Evolutionary conservation across 2,329 filamentous ascomycete species (phyloP), one percentile per base, ranked within the genome.

Genomic region (Xylaria sp.): DNA sequence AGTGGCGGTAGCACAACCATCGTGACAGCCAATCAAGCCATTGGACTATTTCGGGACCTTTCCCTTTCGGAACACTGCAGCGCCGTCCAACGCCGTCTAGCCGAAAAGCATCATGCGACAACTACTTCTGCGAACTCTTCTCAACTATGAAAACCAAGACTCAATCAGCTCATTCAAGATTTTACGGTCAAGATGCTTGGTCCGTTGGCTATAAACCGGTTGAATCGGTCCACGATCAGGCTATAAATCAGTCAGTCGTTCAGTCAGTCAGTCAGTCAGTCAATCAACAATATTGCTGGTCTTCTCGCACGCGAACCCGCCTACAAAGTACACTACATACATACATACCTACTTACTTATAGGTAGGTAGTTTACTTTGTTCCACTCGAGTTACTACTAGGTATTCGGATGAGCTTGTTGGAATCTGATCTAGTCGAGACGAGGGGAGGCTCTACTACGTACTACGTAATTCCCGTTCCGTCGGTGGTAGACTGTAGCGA

Each of bases 1-100:
- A 59, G 72, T 73, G 71, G 74, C 67, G 73, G 72, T 72, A 68
- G 71, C 50, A 44, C 62, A 54, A 60, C 64, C 69, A 73, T 71
- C 67, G 60, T 18, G n/a, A 1, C 10, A 29, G 18, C 75, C 75
- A 77, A 76, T 75, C 68, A 75, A 25, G 67, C 1, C 0, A 12
- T 2, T 3, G 1, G 1, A 10, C 54, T 27, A n/a, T 35, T 61
- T 69, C 55, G 62, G 72, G 73, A 68, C 66, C 67, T 71, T 77
- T 75, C 72, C 73, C 13, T 25, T 71, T 75, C 60, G 29, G 73
- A 72, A 67, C 37, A n/a, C 12, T 58, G 18, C 21, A 35, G 32
- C 58, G 25, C 61, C 58, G 37, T 65, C 21, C 51, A 50, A 50
- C 58, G 25, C 61, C 58, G 37, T 65, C 21, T 44, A 50, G 44